Evolutionary conservation across 2,329 filamentous ascomycete genomes (phyloP).

Genomic region (Verticillium zaregamsianum): DNA sequence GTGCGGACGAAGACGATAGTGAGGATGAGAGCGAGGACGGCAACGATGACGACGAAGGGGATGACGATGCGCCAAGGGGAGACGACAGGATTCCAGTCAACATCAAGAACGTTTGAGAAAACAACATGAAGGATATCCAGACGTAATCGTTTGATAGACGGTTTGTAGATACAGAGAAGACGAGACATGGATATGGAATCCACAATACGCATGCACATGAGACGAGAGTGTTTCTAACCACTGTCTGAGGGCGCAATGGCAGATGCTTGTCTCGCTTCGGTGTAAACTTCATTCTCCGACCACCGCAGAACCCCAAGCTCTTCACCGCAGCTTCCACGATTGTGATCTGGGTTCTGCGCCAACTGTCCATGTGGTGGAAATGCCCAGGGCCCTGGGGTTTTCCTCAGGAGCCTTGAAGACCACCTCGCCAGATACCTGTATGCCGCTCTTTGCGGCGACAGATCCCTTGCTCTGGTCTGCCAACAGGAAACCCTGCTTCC

Average conservation of each 20-base stretch:
- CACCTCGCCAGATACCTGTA: conserved; percentile 62
- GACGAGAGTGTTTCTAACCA: no score
- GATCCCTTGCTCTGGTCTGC: conserved; percentile 17
- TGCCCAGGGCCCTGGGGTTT: conserved; percentile 64
- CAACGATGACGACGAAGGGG: conserved; percentile 2
- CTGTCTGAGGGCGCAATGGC: no score
- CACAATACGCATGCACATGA: no score
- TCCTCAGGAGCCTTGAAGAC: conserved; percentile 66
- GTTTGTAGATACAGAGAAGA: neutral
- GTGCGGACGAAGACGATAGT: conserved; percentile 24
- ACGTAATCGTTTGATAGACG: neutral
- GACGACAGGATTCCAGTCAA: neutral
- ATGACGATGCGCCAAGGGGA: neutral
- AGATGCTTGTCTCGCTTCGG: neutral
- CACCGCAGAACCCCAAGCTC: neutral
- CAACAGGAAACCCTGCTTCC: conserved; percentile 79
- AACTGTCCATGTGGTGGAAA: conserved; percentile 60
- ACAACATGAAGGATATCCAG: neutral
- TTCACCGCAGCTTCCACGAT: conserved; percentile 46
- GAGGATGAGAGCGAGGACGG: conserved; percentile 6
- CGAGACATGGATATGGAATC: neutral
- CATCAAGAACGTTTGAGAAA: neutral
- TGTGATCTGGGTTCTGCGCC: conserved; percentile 38
- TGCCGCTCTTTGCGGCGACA: conserved; percentile 41
- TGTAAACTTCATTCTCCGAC: neutral